These are phyloP conservation scores for Lasiodiplodia sp. DNA, from an alignment of 2,329 filamentous ascomycete species.

Conservation along the genomic window DNA sequence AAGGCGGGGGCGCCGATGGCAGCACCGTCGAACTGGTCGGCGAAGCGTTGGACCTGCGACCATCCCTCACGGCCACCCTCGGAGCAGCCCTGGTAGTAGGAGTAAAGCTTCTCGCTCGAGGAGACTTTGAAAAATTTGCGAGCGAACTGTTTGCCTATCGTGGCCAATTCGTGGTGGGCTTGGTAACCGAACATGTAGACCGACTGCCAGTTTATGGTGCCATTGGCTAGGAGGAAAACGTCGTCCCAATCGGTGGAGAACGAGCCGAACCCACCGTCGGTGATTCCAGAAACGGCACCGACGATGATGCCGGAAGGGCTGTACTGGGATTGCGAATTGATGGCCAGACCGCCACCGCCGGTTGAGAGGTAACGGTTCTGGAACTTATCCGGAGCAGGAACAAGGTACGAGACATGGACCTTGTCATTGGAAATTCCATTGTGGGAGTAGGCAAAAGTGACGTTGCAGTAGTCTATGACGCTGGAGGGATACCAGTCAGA, in stretches of 20 bases:
- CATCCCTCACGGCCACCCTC: constrained; percentile 61
- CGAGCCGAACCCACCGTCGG: constrained; percentile 60
- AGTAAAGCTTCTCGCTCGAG: constrained; percentile 44
- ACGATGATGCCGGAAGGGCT: constrained; percentile 54
- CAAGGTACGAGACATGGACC: constrained; percentile 49
- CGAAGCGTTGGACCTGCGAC: constrained; percentile 60
- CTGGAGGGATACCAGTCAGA: constrained; percentile 37
- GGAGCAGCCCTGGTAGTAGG: constrained; percentile 64
- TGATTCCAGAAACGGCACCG: constrained; percentile 57
- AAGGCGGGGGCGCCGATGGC: constrained; percentile 58
- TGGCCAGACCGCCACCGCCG: constrained; percentile 57
- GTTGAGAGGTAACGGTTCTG: constrained; percentile 56
- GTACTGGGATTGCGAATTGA: constrained; percentile 47
- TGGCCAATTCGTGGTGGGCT: constrained; percentile 60
- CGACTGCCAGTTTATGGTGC: constrained; percentile 59
- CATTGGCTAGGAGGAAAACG: constrained; percentile 49
- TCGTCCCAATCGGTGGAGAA: constrained; percentile 52
- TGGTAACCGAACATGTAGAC: constrained; percentile 61
- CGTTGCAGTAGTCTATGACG: constrained; percentile 53
- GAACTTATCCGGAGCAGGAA: constrained; percentile 53
- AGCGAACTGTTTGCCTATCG: constrained; percentile 56
- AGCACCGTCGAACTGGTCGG: constrained; percentile 57
- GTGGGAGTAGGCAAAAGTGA: constrained; percentile 57
- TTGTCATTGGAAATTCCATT: constrained; percentile 41
- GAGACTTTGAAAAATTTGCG: constrained; percentile 47